Evolutionary conservation across 2,329 filamentous ascomycete species (phyloP).

Genomic region (Curvularia sp.): DNA sequence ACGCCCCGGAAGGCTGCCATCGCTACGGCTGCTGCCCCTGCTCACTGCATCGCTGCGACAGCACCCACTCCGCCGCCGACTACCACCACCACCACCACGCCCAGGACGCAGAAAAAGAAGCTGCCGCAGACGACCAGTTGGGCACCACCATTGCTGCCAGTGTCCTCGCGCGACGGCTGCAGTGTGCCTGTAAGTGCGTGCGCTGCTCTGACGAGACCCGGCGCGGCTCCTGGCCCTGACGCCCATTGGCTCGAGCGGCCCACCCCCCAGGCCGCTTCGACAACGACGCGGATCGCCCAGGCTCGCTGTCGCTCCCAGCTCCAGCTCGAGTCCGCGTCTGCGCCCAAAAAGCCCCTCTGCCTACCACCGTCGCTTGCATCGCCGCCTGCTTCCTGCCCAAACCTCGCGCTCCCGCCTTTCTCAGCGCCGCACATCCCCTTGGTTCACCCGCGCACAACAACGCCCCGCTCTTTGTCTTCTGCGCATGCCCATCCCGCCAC

Average conservation of each 20-base stretch:
- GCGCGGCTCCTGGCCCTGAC: constrained; percentile 23
- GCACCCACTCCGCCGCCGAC: not conserved
- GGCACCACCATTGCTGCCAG: constrained; percentile 6
- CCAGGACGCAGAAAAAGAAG: not conserved
- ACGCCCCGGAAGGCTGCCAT: not conserved
- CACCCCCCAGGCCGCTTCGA: constrained; percentile 20
- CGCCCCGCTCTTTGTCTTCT: constrained; percentile 12
- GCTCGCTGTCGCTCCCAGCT: constrained; percentile 18
- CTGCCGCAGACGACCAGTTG: not conserved
- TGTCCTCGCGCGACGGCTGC: constrained; percentile 2
- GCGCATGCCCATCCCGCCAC: constrained; percentile 20
- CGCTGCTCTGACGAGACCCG: constrained; percentile 13
- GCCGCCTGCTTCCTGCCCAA: constrained; percentile 31
- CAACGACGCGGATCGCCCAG: constrained; percentile 27
- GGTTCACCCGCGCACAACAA: constrained; percentile 9
- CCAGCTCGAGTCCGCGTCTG: constrained; percentile 28
- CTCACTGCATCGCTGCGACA: not conserved
- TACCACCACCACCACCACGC: not conserved
- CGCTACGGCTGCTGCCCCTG: not conserved
- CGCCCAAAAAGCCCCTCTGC: constrained; percentile 34
- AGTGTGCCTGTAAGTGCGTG: constrained; percentile 4
- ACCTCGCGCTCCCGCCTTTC: constrained; percentile 15
- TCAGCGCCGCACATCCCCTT: not conserved
- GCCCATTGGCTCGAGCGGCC: constrained; percentile 21
- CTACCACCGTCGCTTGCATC: constrained; percentile 38